Evolutionary conservation across 257 asterid species (phyloP).

Genomic region (Verbascum thapsus): DNA sequence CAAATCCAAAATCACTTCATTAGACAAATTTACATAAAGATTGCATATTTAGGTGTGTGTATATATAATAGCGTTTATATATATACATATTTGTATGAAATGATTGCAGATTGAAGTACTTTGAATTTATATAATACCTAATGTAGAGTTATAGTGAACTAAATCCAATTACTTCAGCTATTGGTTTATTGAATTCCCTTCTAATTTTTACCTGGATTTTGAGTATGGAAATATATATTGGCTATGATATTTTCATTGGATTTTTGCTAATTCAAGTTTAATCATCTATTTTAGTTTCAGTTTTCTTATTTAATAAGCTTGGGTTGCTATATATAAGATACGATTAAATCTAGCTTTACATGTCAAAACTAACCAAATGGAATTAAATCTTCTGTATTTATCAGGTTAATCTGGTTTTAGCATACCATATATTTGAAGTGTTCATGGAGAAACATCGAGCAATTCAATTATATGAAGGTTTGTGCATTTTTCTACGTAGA

Average conservation of each 20-base stretch:
- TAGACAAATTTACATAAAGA: no score
- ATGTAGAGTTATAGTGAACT: background rate
- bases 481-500: constrained; percentile 38
- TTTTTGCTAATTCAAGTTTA: no score
- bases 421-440: constrained; percentile 24
- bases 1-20: no score
- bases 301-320: no score
- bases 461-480: constrained; percentile 30
- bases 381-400: constrained; percentile 18
- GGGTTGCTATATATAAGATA: background rate
- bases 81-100: background rate
- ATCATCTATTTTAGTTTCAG: no score
- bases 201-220: background rate
- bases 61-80: background rate
- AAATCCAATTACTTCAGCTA: background rate
- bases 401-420: constrained; percentile 35
- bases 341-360: background rate
- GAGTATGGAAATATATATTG: no score
- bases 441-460: constrained; percentile 43
- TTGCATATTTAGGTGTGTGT: no score
- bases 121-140: background rate
- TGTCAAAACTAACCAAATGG: background rate
- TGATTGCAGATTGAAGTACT: background rate
- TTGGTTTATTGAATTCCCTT: background rate
- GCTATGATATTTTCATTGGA: no score